phyloP scores from a whole-genome alignment of 371 early-diverging fungal species.

The Mucor piriformis region DNA sequence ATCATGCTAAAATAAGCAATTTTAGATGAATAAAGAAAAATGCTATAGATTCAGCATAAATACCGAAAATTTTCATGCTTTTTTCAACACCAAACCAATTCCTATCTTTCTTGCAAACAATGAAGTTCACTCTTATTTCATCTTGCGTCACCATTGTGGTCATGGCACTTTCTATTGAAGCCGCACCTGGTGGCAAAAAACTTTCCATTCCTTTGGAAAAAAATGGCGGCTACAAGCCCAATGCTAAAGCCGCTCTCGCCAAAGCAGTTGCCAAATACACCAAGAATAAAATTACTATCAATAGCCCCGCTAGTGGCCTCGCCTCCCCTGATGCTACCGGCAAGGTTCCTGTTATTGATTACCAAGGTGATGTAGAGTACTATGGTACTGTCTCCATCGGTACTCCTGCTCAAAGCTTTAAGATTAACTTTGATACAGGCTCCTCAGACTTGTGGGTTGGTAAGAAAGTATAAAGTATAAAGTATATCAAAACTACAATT shows the following conservation, averaged over 20 bases:
- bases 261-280: slow-evolving; percentile 22
- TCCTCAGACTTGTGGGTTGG: slow-evolving; percentile 70
- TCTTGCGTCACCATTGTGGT: slow-evolving; percentile 5
- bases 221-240: slow-evolving; percentile 21
- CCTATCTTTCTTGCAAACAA: background rate
- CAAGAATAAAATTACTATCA: slow-evolving; percentile 4
- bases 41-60: no score
- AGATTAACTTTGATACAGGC: slow-evolving; percentile 76
- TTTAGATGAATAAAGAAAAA: background rate
- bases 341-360: slow-evolving; percentile 25
- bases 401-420: slow-evolving; percentile 64
- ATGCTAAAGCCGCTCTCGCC: slow-evolving; percentile 16
- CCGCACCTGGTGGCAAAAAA: slow-evolving; percentile 11
- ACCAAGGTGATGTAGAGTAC: slow-evolving; percentile 42
- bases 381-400: slow-evolving; percentile 62
- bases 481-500: background rate
- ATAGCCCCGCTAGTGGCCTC: background rate
- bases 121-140: slow-evolving; percentile 15
- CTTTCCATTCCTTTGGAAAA: slow-evolving; percentile 14
- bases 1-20: background rate
- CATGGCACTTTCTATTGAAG: slow-evolving; percentile 11
- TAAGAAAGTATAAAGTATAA: no score
- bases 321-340: slow-evolving; percentile 3
- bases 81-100: background rate
- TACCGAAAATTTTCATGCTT: background rate